phyloP scores from a whole-genome alignment of 2,329 filamentous ascomycete genomes.

The Boeremia exigua region DNA sequence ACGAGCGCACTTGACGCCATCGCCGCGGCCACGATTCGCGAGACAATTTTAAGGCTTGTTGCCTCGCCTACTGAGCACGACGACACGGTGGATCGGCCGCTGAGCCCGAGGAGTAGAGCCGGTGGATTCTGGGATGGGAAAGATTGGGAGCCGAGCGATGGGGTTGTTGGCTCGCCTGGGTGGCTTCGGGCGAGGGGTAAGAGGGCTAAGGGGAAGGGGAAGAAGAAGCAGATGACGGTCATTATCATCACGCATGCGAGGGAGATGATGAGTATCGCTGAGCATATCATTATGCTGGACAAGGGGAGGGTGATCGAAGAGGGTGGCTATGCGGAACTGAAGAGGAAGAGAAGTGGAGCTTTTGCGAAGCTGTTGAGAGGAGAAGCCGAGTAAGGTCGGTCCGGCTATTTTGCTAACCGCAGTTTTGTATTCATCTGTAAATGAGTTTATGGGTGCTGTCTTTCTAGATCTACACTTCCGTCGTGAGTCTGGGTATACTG shows the following conservation, averaged over 20 bases:
- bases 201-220: conserved; percentile 5
- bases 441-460: neutral
- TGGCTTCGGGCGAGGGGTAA: conserved; percentile 9
- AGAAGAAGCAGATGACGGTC: conserved; percentile 64
- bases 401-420: no score
- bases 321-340: conserved; percentile 70
- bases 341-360: conserved; percentile 30
- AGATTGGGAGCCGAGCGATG: conserved; percentile 17
- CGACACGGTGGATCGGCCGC: neutral
- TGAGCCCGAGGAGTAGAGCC: neutral
- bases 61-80: neutral
- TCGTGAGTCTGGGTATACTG: neutral
- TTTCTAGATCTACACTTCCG: neutral
- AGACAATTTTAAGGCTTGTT: conserved; percentile 65
- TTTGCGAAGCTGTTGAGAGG: conserved; percentile 50
- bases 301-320: conserved; percentile 71
- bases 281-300: conserved; percentile 74
- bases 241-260: conserved; percentile 81
- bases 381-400: conserved; percentile 21
- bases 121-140: conserved; percentile 23
- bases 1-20: conserved; percentile 79
- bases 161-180: conserved; percentile 3
- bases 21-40: conserved; percentile 68
- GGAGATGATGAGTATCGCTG: conserved; percentile 86
- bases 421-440: neutral